Base-by-base conservation (phyloP, 495 filamentous ascomycete genomes). In the Penicillium verhagenii region DNA sequence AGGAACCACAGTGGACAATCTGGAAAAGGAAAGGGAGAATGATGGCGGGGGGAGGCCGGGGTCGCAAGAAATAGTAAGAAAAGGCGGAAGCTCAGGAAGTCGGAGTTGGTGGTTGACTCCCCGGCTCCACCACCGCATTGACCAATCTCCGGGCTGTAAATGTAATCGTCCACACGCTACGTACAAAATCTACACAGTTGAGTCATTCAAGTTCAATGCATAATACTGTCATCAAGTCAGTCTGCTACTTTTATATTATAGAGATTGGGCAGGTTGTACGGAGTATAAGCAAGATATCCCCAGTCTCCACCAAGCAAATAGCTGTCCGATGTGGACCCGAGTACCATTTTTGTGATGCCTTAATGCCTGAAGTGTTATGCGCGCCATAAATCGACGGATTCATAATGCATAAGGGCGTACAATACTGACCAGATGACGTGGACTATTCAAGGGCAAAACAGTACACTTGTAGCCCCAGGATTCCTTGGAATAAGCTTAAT, bases 41-140 rank as follows among this genome's bases (percentile, higher is more conserved):
- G 46, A 40, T 50, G 57, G 57, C 33, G 40, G 50, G 55, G 56
- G 57, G 57, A 58, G 52, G 57, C 26, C 33, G 59, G 55, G 54
- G 38, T 54, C n/a, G 39, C 50, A 38, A 52, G 53, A 60, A 60
- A 35, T 20, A 60, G 29, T 20, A 48, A 24, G 54, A 50, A 47
- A 68, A 63, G 58, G 57, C 48, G 49, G 59, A 54, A 54, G 53
- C 47, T 56, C 56, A 51, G 59, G 51, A 62, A 58, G 51, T 69
- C 69, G 66, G 66, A 71, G 60, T 66, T 62, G 53, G 46, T 25
- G 54, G 40, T 16, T 18, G 39, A 37, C 65, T 70, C 67, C 70
- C 67, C 52, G 61, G 58, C 21, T 47, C 51, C 55, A 56, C 52
- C 51, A 18, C 33, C 13, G 29, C 37, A 38, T 50, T 9, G 26